These are phyloP conservation scores for Chaetomium globosum DNA, from an alignment of 2,329 filamentous ascomycete species.

Conservation along the genomic window DNA sequence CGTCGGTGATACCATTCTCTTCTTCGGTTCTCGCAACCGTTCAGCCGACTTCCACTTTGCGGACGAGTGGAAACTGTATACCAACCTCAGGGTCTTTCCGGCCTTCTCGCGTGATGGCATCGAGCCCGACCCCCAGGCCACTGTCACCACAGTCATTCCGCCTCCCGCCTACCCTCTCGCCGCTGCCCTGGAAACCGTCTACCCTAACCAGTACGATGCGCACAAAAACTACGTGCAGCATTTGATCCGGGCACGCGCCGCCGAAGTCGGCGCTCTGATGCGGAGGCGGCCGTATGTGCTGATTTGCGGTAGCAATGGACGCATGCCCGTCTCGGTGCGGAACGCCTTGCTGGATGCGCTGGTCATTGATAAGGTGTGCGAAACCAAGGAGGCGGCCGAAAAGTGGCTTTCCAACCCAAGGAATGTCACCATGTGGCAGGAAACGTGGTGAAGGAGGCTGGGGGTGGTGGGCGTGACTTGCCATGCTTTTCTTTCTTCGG, in stretches of 20 bases:
- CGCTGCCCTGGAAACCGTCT: constrained; percentile 4
- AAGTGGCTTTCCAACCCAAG: constrained; percentile 38
- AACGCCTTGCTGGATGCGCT: constrained; percentile 55
- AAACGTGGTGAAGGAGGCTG: constrained; percentile 54
- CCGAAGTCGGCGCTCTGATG: constrained; percentile 45
- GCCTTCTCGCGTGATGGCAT: constrained; percentile 54
- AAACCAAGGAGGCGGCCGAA: constrained; percentile 46
- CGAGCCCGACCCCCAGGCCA: constrained; percentile 11
- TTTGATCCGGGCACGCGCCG: constrained; percentile 50
- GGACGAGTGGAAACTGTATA: constrained; percentile 65
- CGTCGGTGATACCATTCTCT: constrained; percentile 59
- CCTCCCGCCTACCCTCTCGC: background rate
- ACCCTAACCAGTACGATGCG: constrained; percentile 30
- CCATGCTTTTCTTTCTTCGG: background rate
- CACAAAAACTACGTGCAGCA: constrained; percentile 62
- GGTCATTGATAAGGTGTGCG: constrained; percentile 43
- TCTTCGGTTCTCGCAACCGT: constrained; percentile 82
- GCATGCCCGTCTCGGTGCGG: constrained; percentile 61
- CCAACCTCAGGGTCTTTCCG: constrained; percentile 44
- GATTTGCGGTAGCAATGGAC: constrained; percentile 60
- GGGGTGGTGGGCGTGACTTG: background rate
- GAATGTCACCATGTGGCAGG: constrained; percentile 56
- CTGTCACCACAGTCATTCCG: background rate
- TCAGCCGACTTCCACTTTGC: constrained; percentile 79
- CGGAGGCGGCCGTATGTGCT: constrained; percentile 50